Percentiles rank a stretch among this genome's conserved stretches.
Evolutionary conservation across 768 basidiomycete genomes (phyloP).

Genomic region (Phylloporus scabripes): DNA sequence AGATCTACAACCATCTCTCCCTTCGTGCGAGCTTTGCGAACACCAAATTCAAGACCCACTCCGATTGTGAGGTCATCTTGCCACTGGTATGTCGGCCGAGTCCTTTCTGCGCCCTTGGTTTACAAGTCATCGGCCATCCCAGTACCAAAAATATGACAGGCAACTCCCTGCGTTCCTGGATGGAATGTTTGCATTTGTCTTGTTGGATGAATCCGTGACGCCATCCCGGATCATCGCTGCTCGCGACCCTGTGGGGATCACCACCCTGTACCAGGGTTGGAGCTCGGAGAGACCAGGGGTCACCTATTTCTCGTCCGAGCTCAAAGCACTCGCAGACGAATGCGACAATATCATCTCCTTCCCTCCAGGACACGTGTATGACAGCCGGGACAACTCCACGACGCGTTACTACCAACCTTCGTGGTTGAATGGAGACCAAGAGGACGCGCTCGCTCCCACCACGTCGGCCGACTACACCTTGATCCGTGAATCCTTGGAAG

Average conservation of each 20-base stretch:
- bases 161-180: constrained; percentile 78
- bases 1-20: constrained; percentile 95
- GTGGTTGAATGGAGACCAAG: constrained; percentile 85
- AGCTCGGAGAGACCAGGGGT: constrained; percentile 74
- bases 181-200: constrained; percentile 98
- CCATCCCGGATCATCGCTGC: constrained; percentile 92
- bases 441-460: constrained; percentile 53
- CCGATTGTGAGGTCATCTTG: constrained; percentile 96
- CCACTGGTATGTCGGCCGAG: constrained; percentile 58
- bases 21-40: constrained; percentile 64
- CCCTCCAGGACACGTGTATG: constrained; percentile 96
- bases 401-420: constrained; percentile 81
- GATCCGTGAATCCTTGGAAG: constrained; percentile 80
- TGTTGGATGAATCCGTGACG: constrained; percentile 87
- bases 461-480: constrained; percentile 57
- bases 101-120: constrained; percentile 1
- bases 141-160: constrained; percentile 85
- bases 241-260: constrained; percentile 96
- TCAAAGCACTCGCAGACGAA: constrained; percentile 86
- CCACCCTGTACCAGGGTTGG: constrained; percentile 98
- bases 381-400: constrained; percentile 73
- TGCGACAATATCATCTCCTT: constrained; percentile 94
- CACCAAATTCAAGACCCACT: constrained; percentile 91
- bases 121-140: background rate
- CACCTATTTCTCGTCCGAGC: constrained; percentile 92